A percentile compares a stretch with the other conserved stretches of the same genome.
Conservation (phyloP, 495 filamentous ascomycete genomes). For the Trichoderma asperelloides region DNA sequence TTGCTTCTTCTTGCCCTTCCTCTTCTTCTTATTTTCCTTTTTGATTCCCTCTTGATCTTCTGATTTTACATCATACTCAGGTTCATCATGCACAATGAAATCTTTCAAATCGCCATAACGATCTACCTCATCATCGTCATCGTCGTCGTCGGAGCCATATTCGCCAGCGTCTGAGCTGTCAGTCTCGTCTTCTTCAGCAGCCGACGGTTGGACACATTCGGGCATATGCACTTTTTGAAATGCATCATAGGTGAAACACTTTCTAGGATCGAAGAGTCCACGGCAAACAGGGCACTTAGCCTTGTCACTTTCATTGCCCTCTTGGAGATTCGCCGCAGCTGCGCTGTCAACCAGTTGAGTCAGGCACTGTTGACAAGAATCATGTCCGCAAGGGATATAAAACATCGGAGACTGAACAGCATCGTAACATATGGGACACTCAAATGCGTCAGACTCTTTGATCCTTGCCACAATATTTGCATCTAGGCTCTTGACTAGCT, state of each 20-base stretch:
- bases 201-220: slow-evolving; percentile 23
- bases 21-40: slow-evolving; percentile 22
- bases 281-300: slow-evolving; percentile 73
- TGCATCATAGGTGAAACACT: slow-evolving; percentile 60
- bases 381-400: slow-evolving; percentile 79
- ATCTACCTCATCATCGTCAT: slow-evolving; percentile 27
- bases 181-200: slow-evolving; percentile 18
- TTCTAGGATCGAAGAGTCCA: slow-evolving; percentile 49
- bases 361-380: slow-evolving; percentile 72
- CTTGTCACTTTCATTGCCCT: slow-evolving; percentile 49
- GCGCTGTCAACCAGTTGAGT: slow-evolving; percentile 55
- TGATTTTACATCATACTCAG: slow-evolving; percentile 23
- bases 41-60: slow-evolving; percentile 18
- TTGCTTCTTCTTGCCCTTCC: slow-evolving; percentile 19
- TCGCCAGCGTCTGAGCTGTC: slow-evolving; percentile 23
- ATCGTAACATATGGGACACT: slow-evolving; percentile 79
- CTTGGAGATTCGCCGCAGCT: slow-evolving; percentile 37
- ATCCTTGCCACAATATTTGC: slow-evolving; percentile 58
- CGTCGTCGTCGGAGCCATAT: slow-evolving; percentile 28
- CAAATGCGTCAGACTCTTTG: slow-evolving; percentile 47
- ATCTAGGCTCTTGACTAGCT: slow-evolving; percentile 55
- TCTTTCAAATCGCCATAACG: slow-evolving; percentile 41
- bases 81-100: slow-evolving; percentile 50
- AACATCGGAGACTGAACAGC: slow-evolving; percentile 65
- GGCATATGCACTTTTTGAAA: slow-evolving; percentile 72